Conservation (phyloP, 345 rosid species). For the Moricandia moricandioides region DNA sequence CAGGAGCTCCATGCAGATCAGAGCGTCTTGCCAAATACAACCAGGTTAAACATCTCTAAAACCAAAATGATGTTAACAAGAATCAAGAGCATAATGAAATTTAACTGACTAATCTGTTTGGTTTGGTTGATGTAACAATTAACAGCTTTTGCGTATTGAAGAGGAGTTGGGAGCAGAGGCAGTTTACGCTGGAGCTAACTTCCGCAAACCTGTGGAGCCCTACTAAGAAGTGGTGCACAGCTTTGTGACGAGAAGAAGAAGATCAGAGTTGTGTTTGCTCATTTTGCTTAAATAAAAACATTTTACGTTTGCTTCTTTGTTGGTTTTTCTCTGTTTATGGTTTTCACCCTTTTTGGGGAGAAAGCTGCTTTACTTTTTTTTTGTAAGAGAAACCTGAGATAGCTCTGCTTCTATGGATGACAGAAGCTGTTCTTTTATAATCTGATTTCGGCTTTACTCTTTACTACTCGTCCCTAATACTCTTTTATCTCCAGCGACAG, state of each 20-base stretch:
- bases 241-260: slow-evolving; percentile 3
- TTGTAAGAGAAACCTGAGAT: slow-evolving; percentile 26
- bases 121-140: background rate
- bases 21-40: slow-evolving; percentile 96
- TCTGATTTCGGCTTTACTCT: slow-evolving; percentile 23
- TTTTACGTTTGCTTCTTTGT: background rate
- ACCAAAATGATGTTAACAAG: background rate
- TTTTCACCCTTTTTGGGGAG: background rate
- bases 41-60: slow-evolving; percentile 49
- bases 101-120: background rate
- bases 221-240: slow-evolving; percentile 44
- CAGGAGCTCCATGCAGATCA: slow-evolving; percentile 99
- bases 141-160: slow-evolving; percentile 82
- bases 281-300: slow-evolving; percentile 22
- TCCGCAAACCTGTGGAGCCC: slow-evolving; percentile 87
- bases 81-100: background rate
- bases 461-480: no score
- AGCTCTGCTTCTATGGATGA: background rate
- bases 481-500: background rate
- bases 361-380: slow-evolving; percentile 19
- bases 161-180: slow-evolving; percentile 90
- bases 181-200: slow-evolving; percentile 75
- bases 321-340: background rate
- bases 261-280: slow-evolving; percentile 17
- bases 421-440: background rate